Evolutionary conservation across 2,329 filamentous ascomycete species (phyloP).

Genomic region (Trematosphaeria pertusa): DNA sequence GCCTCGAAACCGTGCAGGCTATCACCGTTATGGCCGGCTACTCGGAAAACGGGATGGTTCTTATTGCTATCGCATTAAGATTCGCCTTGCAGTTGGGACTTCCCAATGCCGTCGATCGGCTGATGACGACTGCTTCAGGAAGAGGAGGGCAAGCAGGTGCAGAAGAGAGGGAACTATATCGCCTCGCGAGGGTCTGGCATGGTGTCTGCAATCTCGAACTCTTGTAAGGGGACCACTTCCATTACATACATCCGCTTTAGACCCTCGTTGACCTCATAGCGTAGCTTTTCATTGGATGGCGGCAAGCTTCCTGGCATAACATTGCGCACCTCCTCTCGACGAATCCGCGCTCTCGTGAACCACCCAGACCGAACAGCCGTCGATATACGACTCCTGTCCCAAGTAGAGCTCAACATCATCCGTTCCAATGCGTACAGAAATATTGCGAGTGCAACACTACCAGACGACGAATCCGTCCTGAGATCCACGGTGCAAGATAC

Average conservation of each 20-base stretch:
- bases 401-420: constrained; percentile 58
- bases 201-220: constrained; percentile 61
- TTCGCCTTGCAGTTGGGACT: constrained; percentile 60
- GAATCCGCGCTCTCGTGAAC: constrained; percentile 55
- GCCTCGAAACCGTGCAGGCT: constrained; percentile 60
- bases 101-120: constrained; percentile 48
- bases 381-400: constrained; percentile 61
- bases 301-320: constrained; percentile 54
- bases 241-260: no score
- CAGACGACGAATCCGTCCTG: constrained; percentile 27
- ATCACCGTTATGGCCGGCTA: constrained; percentile 61
- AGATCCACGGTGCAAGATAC: constrained; percentile 29
- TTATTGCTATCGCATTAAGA: constrained; percentile 58
- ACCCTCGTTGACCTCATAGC: no score
- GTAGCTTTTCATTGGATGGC: constrained; percentile 53
- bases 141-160: constrained; percentile 3
- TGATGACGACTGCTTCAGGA: constrained; percentile 38
- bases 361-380: constrained; percentile 54
- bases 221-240: no score
- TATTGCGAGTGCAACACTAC: constrained; percentile 20
- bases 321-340: constrained; percentile 47
- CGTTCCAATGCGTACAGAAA: constrained; percentile 39
- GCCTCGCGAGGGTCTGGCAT: constrained; percentile 57
- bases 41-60: constrained; percentile 58
- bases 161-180: constrained; percentile 44